Percentiles rank a stretch among this genome's conserved stretches.
Conservation (phyloP, 2,329 filamentous ascomycete genomes). For the Epichloe coenophiala region DNA sequence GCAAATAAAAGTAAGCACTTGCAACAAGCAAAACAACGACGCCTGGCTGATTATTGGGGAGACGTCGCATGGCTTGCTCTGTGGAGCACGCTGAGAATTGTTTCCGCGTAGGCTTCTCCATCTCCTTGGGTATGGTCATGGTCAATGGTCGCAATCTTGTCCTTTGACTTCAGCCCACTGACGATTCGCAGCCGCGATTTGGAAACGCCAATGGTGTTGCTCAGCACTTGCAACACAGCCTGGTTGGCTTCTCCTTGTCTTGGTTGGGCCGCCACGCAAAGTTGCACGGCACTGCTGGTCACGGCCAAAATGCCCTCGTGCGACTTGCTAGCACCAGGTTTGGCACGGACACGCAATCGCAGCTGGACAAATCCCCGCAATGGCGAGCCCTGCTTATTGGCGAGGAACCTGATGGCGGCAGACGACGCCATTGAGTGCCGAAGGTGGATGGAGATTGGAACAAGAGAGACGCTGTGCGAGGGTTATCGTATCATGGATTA, state of each 20-base stretch:
- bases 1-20: too few relatives aligned
- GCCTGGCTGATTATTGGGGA: neutral
- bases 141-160: constrained; percentile 43
- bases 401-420: constrained; percentile 32
- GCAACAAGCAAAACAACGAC: too few relatives aligned
- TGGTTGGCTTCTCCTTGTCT: constrained; percentile 57
- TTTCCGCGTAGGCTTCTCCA: constrained; percentile 14
- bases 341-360: constrained; percentile 43
- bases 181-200: constrained; percentile 51
- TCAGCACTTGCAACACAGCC: constrained; percentile 49
- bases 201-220: constrained; percentile 43
- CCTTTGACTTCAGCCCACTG: constrained; percentile 48
- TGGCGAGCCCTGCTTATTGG: constrained; percentile 31
- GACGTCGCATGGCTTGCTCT: constrained; percentile 10
- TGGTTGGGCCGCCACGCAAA: constrained; percentile 53
- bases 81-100: constrained; percentile 15
- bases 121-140: constrained; percentile 18
- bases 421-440: constrained; percentile 13
- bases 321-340: constrained; percentile 47
- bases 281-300: constrained; percentile 41
- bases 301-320: constrained; percentile 48
- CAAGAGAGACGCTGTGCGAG: too few relatives aligned
- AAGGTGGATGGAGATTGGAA: neutral
- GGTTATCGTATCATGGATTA: too few relatives aligned
- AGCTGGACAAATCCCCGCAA: constrained; percentile 37